These are phyloP conservation scores for Rhizopogon vinicolor DNA, from an alignment of 768 basidiomycete genomes.

Conservation along the genomic window DNA sequence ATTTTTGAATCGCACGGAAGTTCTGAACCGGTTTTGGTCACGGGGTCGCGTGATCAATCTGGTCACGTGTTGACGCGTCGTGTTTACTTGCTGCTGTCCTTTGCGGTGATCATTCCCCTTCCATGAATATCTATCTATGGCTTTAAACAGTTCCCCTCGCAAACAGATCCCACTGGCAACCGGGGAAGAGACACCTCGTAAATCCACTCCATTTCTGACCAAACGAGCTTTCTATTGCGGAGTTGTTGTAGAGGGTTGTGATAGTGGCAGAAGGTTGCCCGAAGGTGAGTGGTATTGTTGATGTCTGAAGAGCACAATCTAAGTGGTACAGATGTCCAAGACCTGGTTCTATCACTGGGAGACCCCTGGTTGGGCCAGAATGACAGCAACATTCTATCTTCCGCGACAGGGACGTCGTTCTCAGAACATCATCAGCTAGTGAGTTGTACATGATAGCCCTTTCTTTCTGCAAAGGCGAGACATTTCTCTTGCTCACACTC, in stretches of 20 bases:
- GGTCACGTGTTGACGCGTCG: constrained; percentile 5
- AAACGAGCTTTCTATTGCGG: constrained; percentile 87
- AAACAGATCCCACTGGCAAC: constrained; percentile 71
- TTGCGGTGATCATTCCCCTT: neutral
- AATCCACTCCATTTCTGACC: constrained; percentile 41
- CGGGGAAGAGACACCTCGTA: constrained; percentile 55
- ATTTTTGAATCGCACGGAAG: no score
- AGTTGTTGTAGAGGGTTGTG: constrained; percentile 83
- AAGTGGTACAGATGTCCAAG: constrained; percentile 59
- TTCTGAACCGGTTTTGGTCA: no score
- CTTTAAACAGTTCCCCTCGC: constrained; percentile 63
- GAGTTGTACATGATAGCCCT: constrained; percentile 22
- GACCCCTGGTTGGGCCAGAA: constrained; percentile 52
- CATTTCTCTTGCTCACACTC: neutral
- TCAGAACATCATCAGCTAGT: constrained; percentile 38
- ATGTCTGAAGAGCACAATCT: constrained; percentile 5
- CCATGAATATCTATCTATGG: constrained; percentile 36
- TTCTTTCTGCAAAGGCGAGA: neutral
- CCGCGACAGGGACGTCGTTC: constrained; percentile 34
- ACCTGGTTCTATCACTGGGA: constrained; percentile 74
- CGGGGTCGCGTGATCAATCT: neutral
- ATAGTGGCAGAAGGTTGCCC: constrained; percentile 61
- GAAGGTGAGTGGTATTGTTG: constrained; percentile 44
- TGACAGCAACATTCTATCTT: constrained; percentile 43
- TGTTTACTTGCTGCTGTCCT: neutral